These are phyloP conservation scores for Boehmeria nivea DNA, from an alignment of 306 rosid genomes.

Conservation along the genomic window DNA sequence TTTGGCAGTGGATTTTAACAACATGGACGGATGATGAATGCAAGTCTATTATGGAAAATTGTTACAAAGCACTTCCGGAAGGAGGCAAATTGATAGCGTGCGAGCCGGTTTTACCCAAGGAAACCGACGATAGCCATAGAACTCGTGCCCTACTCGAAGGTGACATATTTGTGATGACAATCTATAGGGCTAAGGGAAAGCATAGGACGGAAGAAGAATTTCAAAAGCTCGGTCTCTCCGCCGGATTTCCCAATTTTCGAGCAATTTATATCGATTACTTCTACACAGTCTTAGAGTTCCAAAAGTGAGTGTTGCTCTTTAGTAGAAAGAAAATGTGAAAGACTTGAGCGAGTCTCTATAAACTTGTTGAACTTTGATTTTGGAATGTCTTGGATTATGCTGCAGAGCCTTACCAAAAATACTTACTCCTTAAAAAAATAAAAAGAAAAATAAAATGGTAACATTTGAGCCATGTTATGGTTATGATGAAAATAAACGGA, in stretches of 20 bases:
- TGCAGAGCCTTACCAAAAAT: no score
- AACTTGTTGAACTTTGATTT: no score
- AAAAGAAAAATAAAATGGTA: no score
- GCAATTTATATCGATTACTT: constrained; percentile 60
- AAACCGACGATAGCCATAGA: constrained; percentile 66
- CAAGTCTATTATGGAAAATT: constrained; percentile 60
- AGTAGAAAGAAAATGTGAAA: neutral
- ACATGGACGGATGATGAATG: constrained; percentile 89
- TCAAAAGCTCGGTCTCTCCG: constrained; percentile 44
- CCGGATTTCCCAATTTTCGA: constrained; percentile 54
- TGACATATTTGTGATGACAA: constrained; percentile 84
- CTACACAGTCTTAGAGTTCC: constrained; percentile 62
- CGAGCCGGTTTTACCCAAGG: constrained; percentile 73
- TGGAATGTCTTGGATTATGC: no score
- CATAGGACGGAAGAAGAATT: constrained; percentile 67
- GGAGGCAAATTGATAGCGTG: constrained; percentile 85
- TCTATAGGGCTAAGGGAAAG: constrained; percentile 72
- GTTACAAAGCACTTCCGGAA: constrained; percentile 64
- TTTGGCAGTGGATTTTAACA: constrained; percentile 73
- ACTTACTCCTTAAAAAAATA: no score
- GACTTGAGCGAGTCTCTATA: no score
- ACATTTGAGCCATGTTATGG: no score
- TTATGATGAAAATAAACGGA: no score
- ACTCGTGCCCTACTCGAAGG: constrained; percentile 69
- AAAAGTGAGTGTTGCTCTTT: constrained; percentile 43